Evolutionary conservation across 352 stramenopile species (phyloP).

Genomic region (Phytophthora pisi): DNA sequence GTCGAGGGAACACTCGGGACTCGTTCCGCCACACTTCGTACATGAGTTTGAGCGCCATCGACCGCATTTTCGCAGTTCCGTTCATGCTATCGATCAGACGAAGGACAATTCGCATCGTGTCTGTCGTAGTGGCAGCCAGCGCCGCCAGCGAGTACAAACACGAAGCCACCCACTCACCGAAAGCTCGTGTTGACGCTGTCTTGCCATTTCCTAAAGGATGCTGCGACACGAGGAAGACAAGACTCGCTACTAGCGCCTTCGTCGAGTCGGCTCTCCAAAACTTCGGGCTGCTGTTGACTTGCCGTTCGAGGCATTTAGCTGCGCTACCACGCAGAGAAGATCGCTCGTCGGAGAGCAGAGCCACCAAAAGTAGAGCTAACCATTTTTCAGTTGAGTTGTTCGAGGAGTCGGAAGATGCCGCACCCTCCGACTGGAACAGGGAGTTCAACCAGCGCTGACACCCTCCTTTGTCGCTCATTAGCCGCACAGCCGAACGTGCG

Average conservation of each 20-base stretch:
- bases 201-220: slow-evolving; percentile 12
- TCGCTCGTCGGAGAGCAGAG: slow-evolving; percentile 47
- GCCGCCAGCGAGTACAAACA: slow-evolving; percentile 56
- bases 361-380: slow-evolving; percentile 41
- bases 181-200: slow-evolving; percentile 1
- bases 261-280: slow-evolving; percentile 38
- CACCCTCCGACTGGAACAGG: slow-evolving; percentile 34
- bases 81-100: slow-evolving; percentile 72
- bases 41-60: slow-evolving; percentile 62
- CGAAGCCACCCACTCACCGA: slow-evolving; percentile 44
- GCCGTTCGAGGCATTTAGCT: slow-evolving; percentile 44
- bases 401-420: neutral
- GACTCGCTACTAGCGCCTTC: slow-evolving; percentile 63
- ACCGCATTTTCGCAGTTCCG: slow-evolving; percentile 30
- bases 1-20: slow-evolving; percentile 65
- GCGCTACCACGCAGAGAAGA: slow-evolving; percentile 27
- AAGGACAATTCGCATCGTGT: slow-evolving; percentile 80
- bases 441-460: slow-evolving; percentile 44
- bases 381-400: slow-evolving; percentile 34
- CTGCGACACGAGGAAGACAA: slow-evolving; percentile 66
- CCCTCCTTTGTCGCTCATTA: slow-evolving; percentile 29
- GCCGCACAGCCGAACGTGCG: slow-evolving; percentile 34
- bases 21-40: slow-evolving; percentile 70
- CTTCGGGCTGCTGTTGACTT: slow-evolving; percentile 35
- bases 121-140: slow-evolving; percentile 55